These are phyloP conservation scores for Phaffia rhodozyma DNA, from an alignment of 1,284 basidiomycete genomes.

Conservation along the genomic window DNA sequence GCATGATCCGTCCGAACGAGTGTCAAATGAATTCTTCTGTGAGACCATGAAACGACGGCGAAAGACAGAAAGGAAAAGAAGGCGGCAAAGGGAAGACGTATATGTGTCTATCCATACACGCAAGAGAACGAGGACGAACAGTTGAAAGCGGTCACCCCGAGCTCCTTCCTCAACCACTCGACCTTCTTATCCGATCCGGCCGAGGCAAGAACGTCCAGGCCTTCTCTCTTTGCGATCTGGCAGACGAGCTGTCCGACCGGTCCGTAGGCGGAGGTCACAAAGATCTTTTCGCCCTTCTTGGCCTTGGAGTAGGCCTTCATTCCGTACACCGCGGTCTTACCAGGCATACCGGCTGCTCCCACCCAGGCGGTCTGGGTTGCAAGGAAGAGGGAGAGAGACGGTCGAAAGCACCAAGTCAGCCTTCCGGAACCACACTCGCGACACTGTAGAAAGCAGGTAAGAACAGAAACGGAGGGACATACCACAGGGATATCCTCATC, in stretches of 20 bases:
- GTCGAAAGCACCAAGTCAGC: conserved; percentile 11
- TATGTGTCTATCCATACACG: background rate
- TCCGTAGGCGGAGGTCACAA: conserved; percentile 27
- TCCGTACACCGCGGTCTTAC: conserved; percentile 25
- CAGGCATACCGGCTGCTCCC: conserved; percentile 30
- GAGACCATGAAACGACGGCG: background rate
- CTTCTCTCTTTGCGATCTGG: conserved; percentile 36
- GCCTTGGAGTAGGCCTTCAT: conserved; percentile 23
- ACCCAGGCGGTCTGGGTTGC: conserved; percentile 21
- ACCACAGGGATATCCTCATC: conserved; percentile 11
- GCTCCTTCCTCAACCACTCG: conserved; percentile 30
- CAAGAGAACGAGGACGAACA: conserved; percentile 18
- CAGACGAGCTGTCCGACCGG: conserved; percentile 31
- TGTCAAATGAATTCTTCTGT: background rate
- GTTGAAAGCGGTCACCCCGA: conserved; percentile 36
- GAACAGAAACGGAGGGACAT: background rate
- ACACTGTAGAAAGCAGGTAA: background rate
- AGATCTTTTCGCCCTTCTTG: conserved; percentile 27
- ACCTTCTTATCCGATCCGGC: conserved; percentile 39
- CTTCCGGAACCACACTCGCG: conserved; percentile 1
- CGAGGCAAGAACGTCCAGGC: conserved; percentile 37
- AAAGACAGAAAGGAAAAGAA: background rate
- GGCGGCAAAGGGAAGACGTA: too few relatives aligned
- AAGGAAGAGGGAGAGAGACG: background rate
- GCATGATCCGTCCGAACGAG: background rate